Evolutionary conservation across 352 stramenopile species (phyloP), one percentile per base, ranked within the genome.

Genomic region (Globisporangium orthogonon): DNA sequence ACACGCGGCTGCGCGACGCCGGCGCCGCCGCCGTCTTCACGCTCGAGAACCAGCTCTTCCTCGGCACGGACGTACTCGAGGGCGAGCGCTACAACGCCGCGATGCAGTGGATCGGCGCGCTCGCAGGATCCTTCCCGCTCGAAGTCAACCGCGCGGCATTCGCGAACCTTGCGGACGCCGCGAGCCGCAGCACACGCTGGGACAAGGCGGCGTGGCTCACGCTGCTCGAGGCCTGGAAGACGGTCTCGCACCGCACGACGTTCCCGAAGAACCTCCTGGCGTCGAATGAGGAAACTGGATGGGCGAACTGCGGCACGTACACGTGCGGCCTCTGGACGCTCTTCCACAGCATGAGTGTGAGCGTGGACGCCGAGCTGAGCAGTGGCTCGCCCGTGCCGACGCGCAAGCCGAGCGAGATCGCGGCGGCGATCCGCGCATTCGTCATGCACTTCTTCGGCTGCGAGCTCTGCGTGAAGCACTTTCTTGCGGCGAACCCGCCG

Each of bases 361-460:
- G 52, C 41, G 64, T 75, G 4, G 63, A 73, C 28, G 56, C 65
- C 28, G 62, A 67, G 4, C 45, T 54, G 23, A 57, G 41, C 15
- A 31, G 40, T 5, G 57, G 66, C 11, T 67, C 61, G 18, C 47
- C 48, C 11, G 50, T 62, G 23, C 58, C 73, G 17, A 61, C 67
- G 15, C 78, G 76, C 52, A 82, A 82, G 35, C 73, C 82, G 5
- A 88, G 77, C 59, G 66, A 76, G 40, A 58, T 87, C 44, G 81
- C 80, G 17, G 55, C 59, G 1, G 76, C 75, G 4, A 89, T 95
- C 31, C 81, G 83, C 1, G 67, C 83, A 33, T 89, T 87, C 41
- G 72, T 93, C 14, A 73, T 76, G 53, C 71, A 90, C 52, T 95
- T 95, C 52, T 95, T 95, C 41, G 85, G 83, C 15, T 95, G 85